phyloP scores from a whole-genome alignment of 2,329 filamentous ascomycete species.

The Geoglossum cookeanum region DNA sequence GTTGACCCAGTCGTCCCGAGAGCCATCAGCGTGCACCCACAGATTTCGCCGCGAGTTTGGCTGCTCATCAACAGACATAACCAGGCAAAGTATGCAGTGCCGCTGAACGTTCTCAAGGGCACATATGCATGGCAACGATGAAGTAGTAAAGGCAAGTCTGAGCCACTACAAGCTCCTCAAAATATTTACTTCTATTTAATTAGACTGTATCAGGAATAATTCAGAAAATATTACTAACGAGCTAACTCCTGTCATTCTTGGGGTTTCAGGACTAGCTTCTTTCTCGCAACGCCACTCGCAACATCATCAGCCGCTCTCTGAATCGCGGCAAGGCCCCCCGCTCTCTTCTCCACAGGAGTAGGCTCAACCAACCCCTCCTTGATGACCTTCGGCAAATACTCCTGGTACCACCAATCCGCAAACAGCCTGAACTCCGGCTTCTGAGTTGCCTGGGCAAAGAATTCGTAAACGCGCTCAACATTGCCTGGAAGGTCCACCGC shows the following conservation, averaged over 20 bases:
- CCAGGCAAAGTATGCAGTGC: slow-evolving; percentile 4
- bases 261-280: background rate
- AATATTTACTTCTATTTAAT: background rate
- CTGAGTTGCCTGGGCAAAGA: slow-evolving; percentile 15
- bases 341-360: background rate
- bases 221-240: background rate
- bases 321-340: background rate
- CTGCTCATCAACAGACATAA: background rate
- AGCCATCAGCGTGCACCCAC: slow-evolving; percentile 30
- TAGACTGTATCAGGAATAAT: background rate
- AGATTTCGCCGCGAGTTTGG: slow-evolving; percentile 2
- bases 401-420: slow-evolving; percentile 13
- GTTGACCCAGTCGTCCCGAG: slow-evolving; percentile 19
- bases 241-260: background rate
- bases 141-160: slow-evolving; percentile 48
- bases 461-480: slow-evolving; percentile 12
- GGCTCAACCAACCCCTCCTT: slow-evolving; percentile 12
- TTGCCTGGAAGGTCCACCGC: slow-evolving; percentile 13
- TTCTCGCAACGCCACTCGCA: background rate
- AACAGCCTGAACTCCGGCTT: slow-evolving; percentile 12
- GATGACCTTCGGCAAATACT: slow-evolving; percentile 15
- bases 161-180: slow-evolving; percentile 21
- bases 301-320: background rate
- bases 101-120: slow-evolving; percentile 13
- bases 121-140: slow-evolving; percentile 18